These are phyloP conservation scores for Trichomonas vaginalis DNA, from an alignment of 208 protist genomes.

Conservation along the genomic window DNA sequence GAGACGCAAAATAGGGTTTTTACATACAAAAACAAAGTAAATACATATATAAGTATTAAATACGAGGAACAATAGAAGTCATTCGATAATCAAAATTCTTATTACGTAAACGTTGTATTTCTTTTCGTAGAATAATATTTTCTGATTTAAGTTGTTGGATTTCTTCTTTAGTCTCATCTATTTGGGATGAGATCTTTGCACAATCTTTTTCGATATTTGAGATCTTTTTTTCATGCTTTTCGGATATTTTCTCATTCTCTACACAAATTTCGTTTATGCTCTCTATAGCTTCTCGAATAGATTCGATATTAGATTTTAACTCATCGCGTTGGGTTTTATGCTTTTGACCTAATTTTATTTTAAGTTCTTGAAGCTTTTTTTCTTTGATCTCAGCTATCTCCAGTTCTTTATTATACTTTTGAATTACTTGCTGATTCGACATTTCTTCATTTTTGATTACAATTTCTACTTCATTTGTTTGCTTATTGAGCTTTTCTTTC, in stretches of 20 bases:
- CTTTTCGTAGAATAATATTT: not conserved
- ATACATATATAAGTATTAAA: no score
- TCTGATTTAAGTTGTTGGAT: not conserved
- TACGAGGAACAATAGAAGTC: not conserved
- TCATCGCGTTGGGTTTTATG: not conserved
- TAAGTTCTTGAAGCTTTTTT: not conserved
- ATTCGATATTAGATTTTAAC: not conserved
- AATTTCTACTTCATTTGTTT: not conserved
- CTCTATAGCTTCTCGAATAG: not conserved
- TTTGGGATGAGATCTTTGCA: not conserved
- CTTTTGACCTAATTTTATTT: not conserved
- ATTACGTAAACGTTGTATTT: not conserved
- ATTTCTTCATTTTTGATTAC: not conserved
- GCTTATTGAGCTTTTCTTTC: not conserved
- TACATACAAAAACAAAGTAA: no score
- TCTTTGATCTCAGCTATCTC: not conserved
- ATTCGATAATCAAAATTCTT: not conserved
- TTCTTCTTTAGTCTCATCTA: not conserved
- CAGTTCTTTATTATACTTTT: not conserved
- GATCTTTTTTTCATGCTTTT: not conserved
- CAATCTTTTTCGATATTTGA: not conserved
- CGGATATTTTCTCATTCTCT: not conserved
- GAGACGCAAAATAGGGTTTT: no score
- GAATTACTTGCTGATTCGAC: not conserved
- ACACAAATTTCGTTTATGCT: not conserved